Evolutionary conservation across 345 rosid genomes (phyloP).

Genomic region (Reutealis trisperma): DNA sequence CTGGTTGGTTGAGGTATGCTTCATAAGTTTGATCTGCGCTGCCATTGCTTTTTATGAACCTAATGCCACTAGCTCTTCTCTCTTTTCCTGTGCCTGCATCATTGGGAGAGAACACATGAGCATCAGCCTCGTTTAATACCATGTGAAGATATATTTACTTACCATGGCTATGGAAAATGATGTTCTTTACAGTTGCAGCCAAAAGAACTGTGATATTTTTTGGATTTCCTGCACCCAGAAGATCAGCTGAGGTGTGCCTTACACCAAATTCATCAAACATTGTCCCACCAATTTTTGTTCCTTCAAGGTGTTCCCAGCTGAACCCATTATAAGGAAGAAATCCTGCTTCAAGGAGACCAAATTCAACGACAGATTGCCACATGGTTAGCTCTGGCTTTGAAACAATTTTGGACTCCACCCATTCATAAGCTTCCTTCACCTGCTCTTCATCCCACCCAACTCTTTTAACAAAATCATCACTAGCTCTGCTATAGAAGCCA

Average conservation of each 20-base stretch:
- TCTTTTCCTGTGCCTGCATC: slow-evolving; percentile 40
- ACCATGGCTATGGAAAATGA: slow-evolving; percentile 46
- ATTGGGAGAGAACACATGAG: not conserved
- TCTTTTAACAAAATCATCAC: slow-evolving; percentile 45
- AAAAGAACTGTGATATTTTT: slow-evolving; percentile 52
- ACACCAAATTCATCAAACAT: slow-evolving; percentile 55
- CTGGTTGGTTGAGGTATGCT: slow-evolving; percentile 49
- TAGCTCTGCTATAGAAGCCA: slow-evolving; percentile 75
- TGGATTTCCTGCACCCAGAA: slow-evolving; percentile 52
- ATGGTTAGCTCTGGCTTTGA: slow-evolving; percentile 56
- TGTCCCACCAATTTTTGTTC: slow-evolving; percentile 77
- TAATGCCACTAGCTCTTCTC: slow-evolving; percentile 50
- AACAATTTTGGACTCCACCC: slow-evolving; percentile 76
- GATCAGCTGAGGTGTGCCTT: slow-evolving; percentile 76
- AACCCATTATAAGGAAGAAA: slow-evolving; percentile 64
- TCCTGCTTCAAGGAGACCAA: slow-evolving; percentile 76
- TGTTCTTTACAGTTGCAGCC: slow-evolving; percentile 56
- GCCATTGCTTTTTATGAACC: slow-evolving; percentile 59
- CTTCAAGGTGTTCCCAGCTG: slow-evolving; percentile 62
- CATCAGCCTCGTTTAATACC: not conserved
- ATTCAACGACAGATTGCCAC: slow-evolving; percentile 63
- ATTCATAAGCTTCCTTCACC: slow-evolving; percentile 60
- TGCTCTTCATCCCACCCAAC: slow-evolving; percentile 61
- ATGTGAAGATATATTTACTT: slow-evolving; percentile 4
- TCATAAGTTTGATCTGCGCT: slow-evolving; percentile 41